Percentiles rank a stretch among this genome's conserved stretches.
These are phyloP conservation scores for Coemansia sp. DNA, from an alignment of 192 early-diverging fungal species.

Conservation along the genomic window DNA sequence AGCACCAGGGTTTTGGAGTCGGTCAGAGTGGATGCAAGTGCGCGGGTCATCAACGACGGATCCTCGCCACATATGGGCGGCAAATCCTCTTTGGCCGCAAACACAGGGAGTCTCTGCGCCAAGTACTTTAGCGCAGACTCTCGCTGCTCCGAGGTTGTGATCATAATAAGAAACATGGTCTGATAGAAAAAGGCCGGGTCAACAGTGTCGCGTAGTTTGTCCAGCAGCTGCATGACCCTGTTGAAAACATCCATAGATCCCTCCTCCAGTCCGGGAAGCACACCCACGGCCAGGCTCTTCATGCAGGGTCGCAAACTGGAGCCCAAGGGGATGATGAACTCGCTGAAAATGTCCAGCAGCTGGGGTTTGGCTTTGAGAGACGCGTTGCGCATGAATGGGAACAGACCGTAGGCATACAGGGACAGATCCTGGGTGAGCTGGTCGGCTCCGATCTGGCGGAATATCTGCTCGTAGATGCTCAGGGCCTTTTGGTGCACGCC, in stretches of 20 bases:
- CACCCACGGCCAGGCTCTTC: constrained; percentile 73
- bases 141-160: constrained; percentile 63
- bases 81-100: constrained; percentile 63
- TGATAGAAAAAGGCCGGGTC: constrained; percentile 77
- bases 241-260: constrained; percentile 82
- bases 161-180: constrained; percentile 77
- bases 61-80: constrained; percentile 68
- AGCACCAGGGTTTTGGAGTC: constrained; percentile 81
- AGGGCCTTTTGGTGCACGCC: constrained; percentile 94
- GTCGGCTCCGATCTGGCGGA: constrained; percentile 62
- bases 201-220: constrained; percentile 61
- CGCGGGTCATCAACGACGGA: constrained; percentile 67
- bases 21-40: constrained; percentile 64
- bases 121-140: constrained; percentile 77
- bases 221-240: constrained; percentile 62
- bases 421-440: constrained; percentile 78
- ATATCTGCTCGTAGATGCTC: constrained; percentile 78
- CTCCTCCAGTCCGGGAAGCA: constrained; percentile 86
- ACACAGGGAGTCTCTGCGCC: constrained; percentile 56
- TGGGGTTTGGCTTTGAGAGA: constrained; percentile 81
- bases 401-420: constrained; percentile 85
- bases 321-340: constrained; percentile 72
- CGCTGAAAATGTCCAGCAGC: constrained; percentile 72
- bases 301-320: constrained; percentile 65
- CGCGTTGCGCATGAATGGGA: constrained; percentile 86